Evolutionary conservation across 805 yeast genomes (phyloP), one percentile per base, ranked within the genome.

Genomic region (Cyberlindnera americana): DNA sequence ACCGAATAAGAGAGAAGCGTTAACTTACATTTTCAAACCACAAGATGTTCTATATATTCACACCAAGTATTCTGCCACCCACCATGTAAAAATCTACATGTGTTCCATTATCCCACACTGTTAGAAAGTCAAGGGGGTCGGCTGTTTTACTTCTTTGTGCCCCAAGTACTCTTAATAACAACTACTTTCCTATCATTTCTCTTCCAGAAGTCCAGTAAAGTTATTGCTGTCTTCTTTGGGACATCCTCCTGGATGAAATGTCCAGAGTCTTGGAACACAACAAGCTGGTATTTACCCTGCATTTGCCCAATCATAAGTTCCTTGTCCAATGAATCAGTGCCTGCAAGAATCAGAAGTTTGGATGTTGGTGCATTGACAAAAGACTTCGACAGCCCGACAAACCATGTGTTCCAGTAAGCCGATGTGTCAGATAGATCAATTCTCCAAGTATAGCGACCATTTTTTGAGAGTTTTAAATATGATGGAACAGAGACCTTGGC

Each of bases 191-290:
- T 56, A 42, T 64, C 70, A 42, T 69, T 70, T 40, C 75, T 56
- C 44, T 57, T 64, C 67, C 72, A 68, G 41, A 70, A 70, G 42
- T 70, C 76, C 9, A 67, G 48, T 14, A 70, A 39, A 8, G 83
- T 73, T 0, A 74, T 42, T 0, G 90, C 83, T 0, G 85, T 71
- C 51, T 82, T 83, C 4, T 56, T 62, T 0, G 97, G 93, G 6
- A 75, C 71, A 59, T 93, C 99, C 57, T 93, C 99, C 34, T 93
- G 99, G n/a, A 95, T 66, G 52, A 90, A 93, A 63, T 93, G 99
- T 2, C 98, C 97, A 3, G 89, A 69, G 39, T 81, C 83, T 46
- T 73, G 77, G 58, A 88, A 82, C 5, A 89, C 93, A 12, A 86
- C 79, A 29, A 93, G 70, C 62, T 95, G 99, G 60, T 83, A 93